Base-by-base conservation (phyloP, 768 basidiomycete genomes). In the Podaxis rugospora region DNA sequence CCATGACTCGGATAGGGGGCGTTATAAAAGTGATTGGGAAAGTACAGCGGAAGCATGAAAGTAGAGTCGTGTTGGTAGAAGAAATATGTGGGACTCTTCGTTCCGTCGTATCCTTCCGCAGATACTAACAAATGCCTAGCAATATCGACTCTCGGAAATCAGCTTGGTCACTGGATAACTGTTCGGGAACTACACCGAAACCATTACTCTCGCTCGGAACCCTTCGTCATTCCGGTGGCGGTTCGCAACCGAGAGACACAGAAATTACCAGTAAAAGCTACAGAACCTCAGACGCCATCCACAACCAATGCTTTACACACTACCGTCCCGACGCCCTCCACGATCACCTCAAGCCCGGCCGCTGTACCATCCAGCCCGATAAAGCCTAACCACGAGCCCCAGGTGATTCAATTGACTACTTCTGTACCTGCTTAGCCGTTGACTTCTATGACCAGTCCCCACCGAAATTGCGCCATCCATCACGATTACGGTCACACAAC, bases 391-490 rank as follows among this genome's bases (percentile, higher is more conserved):
- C 2, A 54, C n/a, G 65, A 62, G 61, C 65, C 36, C 62, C 58
- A 53, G 57, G 57, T 62, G 18, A 32, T n/a, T 47, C 36, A 49
- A 18, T 57, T 28, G 64, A 51, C 9, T 54, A 27, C 27, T 27
- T 6, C 27, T 27, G 5, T 1, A 6, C 6, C 27, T 27, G 21
- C 25, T 11, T 14, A 32, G 21, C 3, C 56, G 40, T 56, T 59
- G 18, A 46, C 55, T 59, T 11, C 53, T 55, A 46, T 27, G 35
- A 54, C 16, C 62, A 75, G 69, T 71, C 76, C 18, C 74, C 76
- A 10, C 71, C 76, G 4, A 85, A 82, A 67, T 75, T 92, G 49
- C 87, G 89, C 49, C 90, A 92, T 70, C 91, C 90, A 1, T 85
- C 86, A 0, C 80, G 87, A 42, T 73, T 92, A 27, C 87, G 81